A percentile compares a stretch with the other conserved stretches of the same genome.
phyloP scores from a whole-genome alignment of 129 eudicot genomes.

The Tagetes patula region DNA sequence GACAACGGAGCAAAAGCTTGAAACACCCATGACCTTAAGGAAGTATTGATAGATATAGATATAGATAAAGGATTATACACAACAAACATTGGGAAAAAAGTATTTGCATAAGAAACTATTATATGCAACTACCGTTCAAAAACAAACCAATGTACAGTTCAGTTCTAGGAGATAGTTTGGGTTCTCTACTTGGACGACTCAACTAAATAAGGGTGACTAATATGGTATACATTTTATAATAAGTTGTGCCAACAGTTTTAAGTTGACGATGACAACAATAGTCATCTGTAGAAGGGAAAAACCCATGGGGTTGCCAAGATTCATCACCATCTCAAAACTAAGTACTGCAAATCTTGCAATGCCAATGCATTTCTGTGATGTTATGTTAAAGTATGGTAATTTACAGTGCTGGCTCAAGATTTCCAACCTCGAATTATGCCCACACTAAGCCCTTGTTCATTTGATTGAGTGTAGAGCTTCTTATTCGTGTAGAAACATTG shows the following conservation, averaged over 20 bases:
- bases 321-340: not conserved
- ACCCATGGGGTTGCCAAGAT: too few relatives aligned
- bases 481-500: not conserved
- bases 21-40: not conserved
- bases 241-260: too few relatives aligned
- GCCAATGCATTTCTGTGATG: not conserved
- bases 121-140: not conserved
- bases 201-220: not conserved
- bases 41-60: not conserved
- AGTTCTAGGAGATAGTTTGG: not conserved
- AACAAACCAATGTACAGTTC: not conserved
- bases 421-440: not conserved
- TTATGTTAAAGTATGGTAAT: not conserved
- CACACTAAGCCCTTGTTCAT: not conserved
- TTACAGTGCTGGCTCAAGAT: not conserved
- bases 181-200: not conserved
- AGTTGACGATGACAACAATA: too few relatives aligned
- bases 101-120: not conserved
- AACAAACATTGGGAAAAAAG: not conserved
- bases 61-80: not conserved
- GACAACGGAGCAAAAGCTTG: not conserved
- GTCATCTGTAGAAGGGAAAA: too few relatives aligned
- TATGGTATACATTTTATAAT: not conserved
- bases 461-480: not conserved
- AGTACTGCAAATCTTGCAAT: not conserved